These are phyloP conservation scores for Kipferlia bialata DNA, from an alignment of 78 protist genomes.

Conservation along the genomic window DNA sequence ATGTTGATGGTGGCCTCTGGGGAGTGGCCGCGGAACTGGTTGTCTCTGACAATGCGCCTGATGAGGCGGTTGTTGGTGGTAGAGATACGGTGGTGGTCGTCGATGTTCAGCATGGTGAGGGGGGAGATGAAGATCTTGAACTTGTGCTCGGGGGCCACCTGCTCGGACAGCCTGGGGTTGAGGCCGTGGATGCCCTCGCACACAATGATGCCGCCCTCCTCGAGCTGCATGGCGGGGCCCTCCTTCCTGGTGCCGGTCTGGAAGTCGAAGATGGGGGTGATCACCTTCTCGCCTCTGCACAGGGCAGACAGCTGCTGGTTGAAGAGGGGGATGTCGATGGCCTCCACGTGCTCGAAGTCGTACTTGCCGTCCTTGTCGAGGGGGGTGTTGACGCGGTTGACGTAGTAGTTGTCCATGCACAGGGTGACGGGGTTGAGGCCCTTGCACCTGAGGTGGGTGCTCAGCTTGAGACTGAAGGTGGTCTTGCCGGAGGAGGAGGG, in stretches of 20 bases:
- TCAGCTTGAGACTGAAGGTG: constrained; percentile 29
- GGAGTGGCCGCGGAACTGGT: constrained; percentile 21
- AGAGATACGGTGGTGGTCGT: constrained; percentile 30
- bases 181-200: constrained; percentile 40
- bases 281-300: constrained; percentile 17
- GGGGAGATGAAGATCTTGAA: constrained; percentile 39
- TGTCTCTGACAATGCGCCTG: constrained; percentile 36
- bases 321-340: constrained; percentile 14
- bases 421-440: constrained; percentile 22
- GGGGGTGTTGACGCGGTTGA: constrained; percentile 7
- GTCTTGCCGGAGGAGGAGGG: constrained; percentile 49
- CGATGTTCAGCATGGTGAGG: constrained; percentile 38
- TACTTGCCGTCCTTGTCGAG: constrained; percentile 17
- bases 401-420: constrained; percentile 36
- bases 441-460: constrained; percentile 9
- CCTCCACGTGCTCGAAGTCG: constrained; percentile 34
- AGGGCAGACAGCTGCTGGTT: constrained; percentile 7
- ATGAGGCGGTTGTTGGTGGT: constrained; percentile 31
- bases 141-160: constrained; percentile 14
- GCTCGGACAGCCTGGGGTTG: constrained; percentile 23
- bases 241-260: not conserved
- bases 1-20: constrained; percentile 13
- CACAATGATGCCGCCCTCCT: constrained; percentile 17
- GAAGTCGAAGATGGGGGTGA: constrained; percentile 27
- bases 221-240: constrained; percentile 1